phyloP scores from a whole-genome alignment of 345 rosid genomes.

The Citrus reticulata region DNA sequence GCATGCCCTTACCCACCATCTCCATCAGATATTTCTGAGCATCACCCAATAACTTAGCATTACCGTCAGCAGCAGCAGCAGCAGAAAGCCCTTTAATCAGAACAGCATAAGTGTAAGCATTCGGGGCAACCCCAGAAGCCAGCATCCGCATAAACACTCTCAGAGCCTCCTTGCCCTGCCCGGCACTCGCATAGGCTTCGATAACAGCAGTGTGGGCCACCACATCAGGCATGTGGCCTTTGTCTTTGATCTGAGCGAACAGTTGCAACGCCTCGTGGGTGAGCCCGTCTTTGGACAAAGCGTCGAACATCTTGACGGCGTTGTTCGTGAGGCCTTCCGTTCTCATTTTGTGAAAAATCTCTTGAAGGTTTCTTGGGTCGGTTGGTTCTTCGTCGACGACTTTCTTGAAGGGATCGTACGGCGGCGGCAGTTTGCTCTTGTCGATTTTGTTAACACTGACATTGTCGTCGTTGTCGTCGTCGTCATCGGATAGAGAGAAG shows the following conservation, averaged over 20 bases:
- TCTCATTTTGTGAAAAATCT: constrained; percentile 62
- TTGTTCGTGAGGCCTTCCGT: constrained; percentile 45
- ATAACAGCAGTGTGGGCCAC: constrained; percentile 68
- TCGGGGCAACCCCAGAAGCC: constrained; percentile 62
- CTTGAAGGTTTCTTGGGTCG: constrained; percentile 64
- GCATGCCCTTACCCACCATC: constrained; percentile 61
- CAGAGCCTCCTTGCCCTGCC: constrained; percentile 58
- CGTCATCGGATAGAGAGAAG: constrained; percentile 59
- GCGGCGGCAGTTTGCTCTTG: constrained; percentile 51
- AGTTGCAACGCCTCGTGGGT: constrained; percentile 76
- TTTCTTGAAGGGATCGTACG: constrained; percentile 64
- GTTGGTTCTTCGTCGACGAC: constrained; percentile 41
- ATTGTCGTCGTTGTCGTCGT: constrained; percentile 18
- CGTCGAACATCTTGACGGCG: constrained; percentile 88
- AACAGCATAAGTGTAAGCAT: constrained; percentile 63
- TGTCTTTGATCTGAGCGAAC: constrained; percentile 62
- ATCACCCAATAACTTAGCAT: constrained; percentile 20
- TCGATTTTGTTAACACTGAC: neutral
- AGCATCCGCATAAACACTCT: constrained; percentile 65
- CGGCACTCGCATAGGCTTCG: constrained; percentile 71
- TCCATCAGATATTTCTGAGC: constrained; percentile 54
- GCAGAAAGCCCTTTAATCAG: constrained; percentile 62
- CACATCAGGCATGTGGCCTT: constrained; percentile 68
- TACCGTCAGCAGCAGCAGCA: constrained; percentile 30
- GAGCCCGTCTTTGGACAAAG: constrained; percentile 68